Evolutionary conservation across 75 land plant species (phyloP).

Genomic region (Cryptomeria japonica): DNA sequence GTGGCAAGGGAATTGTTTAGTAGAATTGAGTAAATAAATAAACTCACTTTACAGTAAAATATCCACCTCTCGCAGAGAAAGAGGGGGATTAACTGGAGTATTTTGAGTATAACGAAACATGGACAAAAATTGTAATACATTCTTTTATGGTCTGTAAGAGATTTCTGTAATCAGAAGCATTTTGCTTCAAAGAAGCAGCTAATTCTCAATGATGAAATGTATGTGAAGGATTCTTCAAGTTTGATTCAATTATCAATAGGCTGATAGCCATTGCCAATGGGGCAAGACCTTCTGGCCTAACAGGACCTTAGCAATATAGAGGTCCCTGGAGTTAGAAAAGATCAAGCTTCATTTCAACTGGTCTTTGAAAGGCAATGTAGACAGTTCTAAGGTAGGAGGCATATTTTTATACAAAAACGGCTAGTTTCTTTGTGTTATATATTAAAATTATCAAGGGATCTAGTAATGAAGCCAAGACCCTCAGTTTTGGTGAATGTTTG

Average conservation of each 20-base stretch:
- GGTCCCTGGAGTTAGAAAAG: neutral
- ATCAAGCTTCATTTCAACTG: neutral
- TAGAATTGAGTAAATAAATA: neutral
- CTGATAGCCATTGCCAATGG: neutral
- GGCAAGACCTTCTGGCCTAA: neutral
- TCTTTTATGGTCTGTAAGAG: neutral
- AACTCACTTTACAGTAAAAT: neutral
- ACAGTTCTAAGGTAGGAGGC: neutral
- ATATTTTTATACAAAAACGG: neutral
- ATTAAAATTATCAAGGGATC: neutral
- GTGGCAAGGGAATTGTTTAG: neutral
- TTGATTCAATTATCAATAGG: neutral
- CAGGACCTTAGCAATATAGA: neutral
- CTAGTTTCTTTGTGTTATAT: neutral
- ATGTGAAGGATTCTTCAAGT: neutral
- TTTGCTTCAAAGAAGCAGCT: neutral
- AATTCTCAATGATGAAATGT: neutral
- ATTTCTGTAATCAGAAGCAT: neutral
- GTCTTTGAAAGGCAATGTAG: neutral
- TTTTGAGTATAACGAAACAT: neutral
- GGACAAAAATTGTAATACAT: neutral
- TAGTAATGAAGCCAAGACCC: neutral
- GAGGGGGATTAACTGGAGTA: neutral
- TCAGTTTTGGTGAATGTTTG: neutral
- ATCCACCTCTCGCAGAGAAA: neutral